Base-by-base conservation (phyloP, 169 alveolate species). In the Cryptosporidium canis region DNA sequence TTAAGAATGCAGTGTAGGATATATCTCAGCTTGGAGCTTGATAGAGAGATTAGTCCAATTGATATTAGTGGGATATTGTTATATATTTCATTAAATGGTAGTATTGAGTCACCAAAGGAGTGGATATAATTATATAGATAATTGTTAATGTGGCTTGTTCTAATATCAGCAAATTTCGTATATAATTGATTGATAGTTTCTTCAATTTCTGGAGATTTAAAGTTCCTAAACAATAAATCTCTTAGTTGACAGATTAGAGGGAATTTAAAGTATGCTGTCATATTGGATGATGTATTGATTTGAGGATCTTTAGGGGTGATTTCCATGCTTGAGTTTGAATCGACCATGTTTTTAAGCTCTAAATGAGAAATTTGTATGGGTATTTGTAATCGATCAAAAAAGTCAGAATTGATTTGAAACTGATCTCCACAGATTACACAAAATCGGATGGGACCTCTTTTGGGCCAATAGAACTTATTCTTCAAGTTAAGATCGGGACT, bases 11-110 rank as follows among this genome's bases (percentile, higher is more conserved):
- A 41, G 29, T 72, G 85, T 3, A 72, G 24, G 9, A 72, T 33
- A 35, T 72, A 72, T 55, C 85, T 51, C 33, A 72, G 35, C 29
- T 72, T 72, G 27, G 85, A 72, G 37, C 85, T 72, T 56, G 85
- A 72, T 21, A 72, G 29, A 72, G 85, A 48, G 14, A 72, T 51
- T 72, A 72, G 21, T 31, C 71, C 85, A 33, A 72, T 72, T 21
- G 70, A 68, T 18, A 48, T 48, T 7, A 45, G 31, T 21, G 83
- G 83, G 33, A 68, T 68, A 35, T 47, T 31, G 12, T 48, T 44
- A 68, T 68, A 68, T 37, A 31, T 29, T n/a, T 43, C 35, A 24
- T 18, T 68, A 44, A 31, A 45, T 45, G 41, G 61, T 47, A 14
- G n/a, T 11, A 24, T 12, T 21, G 47, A n/a, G 27, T 21, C n/a